Evolutionary conservation across 1,284 basidiomycete species (phyloP).

Genomic region (Moniliella sp.): DNA sequence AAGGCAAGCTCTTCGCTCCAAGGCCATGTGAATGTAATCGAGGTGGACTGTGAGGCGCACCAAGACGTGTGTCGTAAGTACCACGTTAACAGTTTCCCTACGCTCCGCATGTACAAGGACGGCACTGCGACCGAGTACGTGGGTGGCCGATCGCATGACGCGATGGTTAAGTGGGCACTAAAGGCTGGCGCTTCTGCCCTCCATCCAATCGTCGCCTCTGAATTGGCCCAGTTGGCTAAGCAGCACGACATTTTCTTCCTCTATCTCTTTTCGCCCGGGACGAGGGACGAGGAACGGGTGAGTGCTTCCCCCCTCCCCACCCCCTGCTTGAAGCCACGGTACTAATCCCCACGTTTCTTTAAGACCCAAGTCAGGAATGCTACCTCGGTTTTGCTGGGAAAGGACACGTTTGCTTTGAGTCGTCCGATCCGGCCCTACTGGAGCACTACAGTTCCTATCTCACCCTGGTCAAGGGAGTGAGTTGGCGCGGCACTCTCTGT

Average conservation of each 20-base stretch:
- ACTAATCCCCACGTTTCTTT: no score
- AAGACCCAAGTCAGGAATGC: slow-evolving; percentile 4
- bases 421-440: slow-evolving; percentile 11
- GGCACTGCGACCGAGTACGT: slow-evolving; percentile 15
- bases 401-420: slow-evolving; percentile 7
- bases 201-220: slow-evolving; percentile 3
- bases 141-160: slow-evolving; percentile 14
- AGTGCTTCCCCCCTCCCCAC: background rate
- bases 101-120: slow-evolving; percentile 18
- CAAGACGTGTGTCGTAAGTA: slow-evolving; percentile 11
- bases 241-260: slow-evolving; percentile 17
- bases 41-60: slow-evolving; percentile 24
- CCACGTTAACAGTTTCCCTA: slow-evolving; percentile 15
- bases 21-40: slow-evolving; percentile 21
- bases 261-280: slow-evolving; percentile 13
- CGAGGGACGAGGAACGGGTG: slow-evolving; percentile 1
- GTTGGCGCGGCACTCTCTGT: slow-evolving; percentile 2
- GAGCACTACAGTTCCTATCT: slow-evolving; percentile 5
- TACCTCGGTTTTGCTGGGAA: slow-evolving; percentile 3
- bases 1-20: slow-evolving; percentile 12
- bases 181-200: slow-evolving; percentile 14
- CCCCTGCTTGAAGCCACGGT: no score
- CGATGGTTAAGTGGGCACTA: slow-evolving; percentile 21
- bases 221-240: background rate
- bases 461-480: no score